Conservation (phyloP, 345 rosid species). For the Leavenworthia alabamica region DNA sequence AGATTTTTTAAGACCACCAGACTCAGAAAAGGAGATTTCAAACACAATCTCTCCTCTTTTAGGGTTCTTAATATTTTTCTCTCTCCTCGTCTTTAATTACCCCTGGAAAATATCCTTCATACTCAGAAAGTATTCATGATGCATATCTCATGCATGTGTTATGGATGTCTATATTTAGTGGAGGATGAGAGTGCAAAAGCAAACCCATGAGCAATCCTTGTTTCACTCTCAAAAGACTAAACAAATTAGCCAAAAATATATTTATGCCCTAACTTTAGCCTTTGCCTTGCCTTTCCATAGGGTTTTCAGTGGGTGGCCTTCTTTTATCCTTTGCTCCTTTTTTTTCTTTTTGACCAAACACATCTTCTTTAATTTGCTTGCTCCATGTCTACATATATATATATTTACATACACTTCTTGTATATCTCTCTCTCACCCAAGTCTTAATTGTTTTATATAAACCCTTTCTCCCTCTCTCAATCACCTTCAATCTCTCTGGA, state of each 20-base stretch:
- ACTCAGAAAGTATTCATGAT: slow-evolving; percentile 23
- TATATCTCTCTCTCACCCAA: slow-evolving; percentile 22
- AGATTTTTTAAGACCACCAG: slow-evolving; percentile 51
- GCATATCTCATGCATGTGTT: slow-evolving; percentile 18
- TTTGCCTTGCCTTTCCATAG: slow-evolving; percentile 37
- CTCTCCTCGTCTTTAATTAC: slow-evolving; percentile 20
- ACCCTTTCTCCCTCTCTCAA: slow-evolving; percentile 21
- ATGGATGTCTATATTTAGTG: slow-evolving; percentile 55
- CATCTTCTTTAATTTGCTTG: slow-evolving; percentile 29
- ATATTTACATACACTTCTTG: neutral
- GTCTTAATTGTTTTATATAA: slow-evolving; percentile 32
- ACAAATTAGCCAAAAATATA: slow-evolving; percentile 27
- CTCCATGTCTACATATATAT: slow-evolving; percentile 18
- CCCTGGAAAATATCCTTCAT: slow-evolving; percentile 9
- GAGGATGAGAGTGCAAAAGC: slow-evolving; percentile 34
- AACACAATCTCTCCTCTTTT: slow-evolving; percentile 37
- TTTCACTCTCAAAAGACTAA: slow-evolving; percentile 42
- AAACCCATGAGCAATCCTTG: slow-evolving; percentile 48
- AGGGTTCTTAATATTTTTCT: slow-evolving; percentile 31
- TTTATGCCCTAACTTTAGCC: slow-evolving; percentile 32
- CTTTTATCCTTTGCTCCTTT: slow-evolving; percentile 18
- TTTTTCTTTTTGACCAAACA: slow-evolving; percentile 27
- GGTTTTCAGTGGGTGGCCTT: slow-evolving; percentile 40
- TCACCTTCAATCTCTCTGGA: slow-evolving; percentile 24
- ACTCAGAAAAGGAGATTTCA: slow-evolving; percentile 72